Evolutionary conservation across 78 protist species (phyloP).

Genomic region (Dictyostelium citrinum): DNA sequence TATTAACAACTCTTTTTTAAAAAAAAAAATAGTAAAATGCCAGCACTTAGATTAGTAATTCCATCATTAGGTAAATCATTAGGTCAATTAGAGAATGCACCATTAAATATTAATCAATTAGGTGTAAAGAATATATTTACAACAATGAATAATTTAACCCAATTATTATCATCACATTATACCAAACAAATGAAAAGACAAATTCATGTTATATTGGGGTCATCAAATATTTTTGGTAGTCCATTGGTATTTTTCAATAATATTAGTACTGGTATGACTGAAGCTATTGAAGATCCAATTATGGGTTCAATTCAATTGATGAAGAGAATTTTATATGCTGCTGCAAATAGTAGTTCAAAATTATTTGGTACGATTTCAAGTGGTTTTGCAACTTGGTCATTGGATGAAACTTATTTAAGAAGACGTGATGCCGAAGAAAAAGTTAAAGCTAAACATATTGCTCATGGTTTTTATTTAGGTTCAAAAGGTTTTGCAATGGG

Average conservation of each 20-base stretch:
- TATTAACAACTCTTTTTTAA: not conserved
- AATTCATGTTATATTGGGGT: conserved; percentile 46
- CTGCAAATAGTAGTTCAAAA: conserved; percentile 65
- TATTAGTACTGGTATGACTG: conserved; percentile 70
- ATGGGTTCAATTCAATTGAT: conserved; percentile 59
- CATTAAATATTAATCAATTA: conserved; percentile 29
- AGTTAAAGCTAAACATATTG: conserved; percentile 61
- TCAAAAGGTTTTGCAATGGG: conserved; percentile 56
- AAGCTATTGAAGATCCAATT: conserved; percentile 67
- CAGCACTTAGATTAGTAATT: conserved; percentile 55
- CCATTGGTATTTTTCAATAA: conserved; percentile 68
- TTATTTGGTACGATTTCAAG: conserved; percentile 65
- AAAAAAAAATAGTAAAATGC: conserved; percentile 31
- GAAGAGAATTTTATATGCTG: conserved; percentile 69
- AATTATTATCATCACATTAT: conserved; percentile 33
- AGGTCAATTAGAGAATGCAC: conserved; percentile 74
- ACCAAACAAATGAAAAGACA: conserved; percentile 70
- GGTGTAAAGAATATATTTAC: conserved; percentile 61
- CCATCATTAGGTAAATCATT: conserved; percentile 74
- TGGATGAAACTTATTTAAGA: conserved; percentile 57
- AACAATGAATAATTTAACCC: not conserved
- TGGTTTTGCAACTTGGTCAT: conserved; percentile 73
- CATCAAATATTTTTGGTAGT: conserved; percentile 74
- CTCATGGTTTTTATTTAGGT: conserved; percentile 47
- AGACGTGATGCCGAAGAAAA: conserved; percentile 58